These are phyloP conservation scores for Penicillium sp. DNA, from an alignment of 2,329 filamentous ascomycete species.

Conservation along the genomic window DNA sequence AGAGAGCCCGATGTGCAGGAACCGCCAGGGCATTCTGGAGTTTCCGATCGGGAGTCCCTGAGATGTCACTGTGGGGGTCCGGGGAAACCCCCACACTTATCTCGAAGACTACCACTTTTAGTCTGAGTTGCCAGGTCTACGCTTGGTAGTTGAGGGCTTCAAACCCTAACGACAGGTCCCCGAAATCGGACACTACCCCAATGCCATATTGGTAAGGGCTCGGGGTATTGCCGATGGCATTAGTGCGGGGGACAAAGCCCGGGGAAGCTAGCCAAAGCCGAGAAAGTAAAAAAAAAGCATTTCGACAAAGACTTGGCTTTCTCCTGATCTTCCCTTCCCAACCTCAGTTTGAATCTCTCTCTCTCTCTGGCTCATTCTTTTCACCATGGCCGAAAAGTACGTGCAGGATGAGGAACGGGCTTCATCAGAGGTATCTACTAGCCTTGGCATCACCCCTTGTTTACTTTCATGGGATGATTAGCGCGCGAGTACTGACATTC, in stretches of 20 bases:
- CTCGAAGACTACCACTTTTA: background rate
- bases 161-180: background rate
- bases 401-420: conserved; percentile 15
- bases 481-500: background rate
- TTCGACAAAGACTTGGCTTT: conserved; percentile 1
- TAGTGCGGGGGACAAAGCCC: conserved; percentile 20
- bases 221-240: conserved; percentile 17
- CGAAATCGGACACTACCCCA: background rate
- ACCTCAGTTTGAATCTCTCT: background rate
- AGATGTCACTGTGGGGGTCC: background rate
- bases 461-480: background rate
- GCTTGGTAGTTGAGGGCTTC: background rate
- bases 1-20: background rate
- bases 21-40: background rate
- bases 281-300: conserved; percentile 1
- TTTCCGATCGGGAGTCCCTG: background rate
- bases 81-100: conserved; percentile 3
- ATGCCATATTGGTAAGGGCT: background rate
- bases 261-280: conserved; percentile 14
- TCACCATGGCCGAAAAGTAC: conserved; percentile 24
- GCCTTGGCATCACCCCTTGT: background rate
- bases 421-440: conserved; percentile 16
- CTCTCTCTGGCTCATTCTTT: background rate
- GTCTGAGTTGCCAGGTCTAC: background rate
- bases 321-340: background rate